Evolutionary conservation across 2,329 filamentous ascomycete species (phyloP), one percentile per base, ranked within the genome.

Genomic region (Onygenales sp.): DNA sequence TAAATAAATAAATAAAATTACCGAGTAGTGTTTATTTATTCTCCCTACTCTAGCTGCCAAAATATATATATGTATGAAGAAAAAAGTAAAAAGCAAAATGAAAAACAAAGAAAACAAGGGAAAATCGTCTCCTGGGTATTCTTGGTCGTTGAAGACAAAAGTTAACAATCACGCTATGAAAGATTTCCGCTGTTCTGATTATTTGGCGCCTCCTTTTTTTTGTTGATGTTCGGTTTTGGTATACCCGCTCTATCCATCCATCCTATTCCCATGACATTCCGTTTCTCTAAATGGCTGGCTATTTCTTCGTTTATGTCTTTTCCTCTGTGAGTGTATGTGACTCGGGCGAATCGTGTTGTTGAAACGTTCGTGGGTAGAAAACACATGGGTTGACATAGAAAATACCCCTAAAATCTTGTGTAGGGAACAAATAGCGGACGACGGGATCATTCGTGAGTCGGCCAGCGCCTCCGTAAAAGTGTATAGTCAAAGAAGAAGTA

Each of bases 271-370:
- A 27, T 27, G 17, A 7, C 17, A 52, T 53, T 35, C 50, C n/a
- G 21, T 48, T 38, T 53, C 49, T 21, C 39, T 21, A 47, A 14
- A 53, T 49, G n/a, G 8, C 42, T 3, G 47, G 31, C 74, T 87
- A 17, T 87, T 58, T 83, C 81, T 1, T 73, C 77, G 0, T 71
- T 85, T 46, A 85, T 84, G 75, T 66, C 85, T 10, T 55, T 77
- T n/a, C 10, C 9, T 10, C 21, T 13, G 17, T 13, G 46, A 42
- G 14, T n/a, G 13, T 14, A 41, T 9, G 39, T 35, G 36, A 9
- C 31, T 42, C 14, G 10, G 43, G 27, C 31, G 49, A 48, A 47
- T 43, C 21, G 32, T 55, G 55, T 48, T 53, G 55, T 53, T 53
- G 53, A 57, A 57, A 50, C 53, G 38, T 17, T 55, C 45, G 35